These are phyloP conservation scores for Ceriops tagal DNA, from an alignment of 345 rosid genomes.

Conservation along the genomic window DNA sequence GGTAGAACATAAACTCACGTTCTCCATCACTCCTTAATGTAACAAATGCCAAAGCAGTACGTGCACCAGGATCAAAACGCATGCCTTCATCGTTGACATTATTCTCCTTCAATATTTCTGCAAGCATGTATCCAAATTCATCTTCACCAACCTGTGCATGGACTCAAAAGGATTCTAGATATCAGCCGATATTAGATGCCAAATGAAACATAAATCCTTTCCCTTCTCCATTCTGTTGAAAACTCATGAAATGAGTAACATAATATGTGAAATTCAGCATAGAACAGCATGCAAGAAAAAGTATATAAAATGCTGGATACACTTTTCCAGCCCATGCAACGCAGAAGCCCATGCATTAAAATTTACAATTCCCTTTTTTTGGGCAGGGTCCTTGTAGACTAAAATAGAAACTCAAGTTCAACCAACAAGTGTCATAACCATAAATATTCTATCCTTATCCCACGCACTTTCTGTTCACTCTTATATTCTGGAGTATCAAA, in stretches of 20 bases:
- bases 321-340: too few species aligned
- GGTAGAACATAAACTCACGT: constrained; percentile 95
- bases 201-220: background rate
- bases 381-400: background rate
- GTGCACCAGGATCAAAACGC: constrained; percentile 88
- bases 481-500: background rate
- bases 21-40: constrained; percentile 85
- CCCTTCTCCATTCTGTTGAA: too few species aligned
- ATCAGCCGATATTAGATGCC: background rate
- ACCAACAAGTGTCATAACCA: background rate
- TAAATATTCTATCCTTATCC: background rate
- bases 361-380: too few species aligned
- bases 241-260: too few species aligned
- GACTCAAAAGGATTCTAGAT: constrained; percentile 12
- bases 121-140: constrained; percentile 97
- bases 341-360: too few species aligned
- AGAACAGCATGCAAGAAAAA: too few species aligned
- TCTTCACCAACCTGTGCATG: constrained; percentile 84
- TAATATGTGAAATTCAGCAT: too few species aligned
- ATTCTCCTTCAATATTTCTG: constrained; percentile 76
- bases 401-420: too few species aligned
- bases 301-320: too few species aligned
- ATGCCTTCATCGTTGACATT: constrained; percentile 75
- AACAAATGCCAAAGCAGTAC: constrained; percentile 94
- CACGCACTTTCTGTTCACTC: background rate